Base-by-base conservation (phyloP, 2,329 filamentous ascomycete genomes). In the Xylaria sp. region DNA sequence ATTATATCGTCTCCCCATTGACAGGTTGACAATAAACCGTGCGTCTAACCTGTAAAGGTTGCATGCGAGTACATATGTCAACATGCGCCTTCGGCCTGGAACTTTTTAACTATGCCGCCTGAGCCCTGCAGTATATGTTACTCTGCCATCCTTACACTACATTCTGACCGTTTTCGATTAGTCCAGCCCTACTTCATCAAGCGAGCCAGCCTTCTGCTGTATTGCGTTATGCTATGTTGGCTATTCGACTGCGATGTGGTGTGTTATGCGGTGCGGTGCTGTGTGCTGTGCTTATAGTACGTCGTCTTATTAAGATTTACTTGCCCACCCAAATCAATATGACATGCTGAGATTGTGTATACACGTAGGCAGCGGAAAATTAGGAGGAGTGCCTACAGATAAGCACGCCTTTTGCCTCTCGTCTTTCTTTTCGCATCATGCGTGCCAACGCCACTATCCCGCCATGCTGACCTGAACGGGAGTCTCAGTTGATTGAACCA, bases 401-500 rank as follows among this genome's bases (percentile, higher is more conserved):
- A 46, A 15, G 15, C 18, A 44, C 41, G 55, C 28, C 25, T 56
- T 55, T 32, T 64, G 34, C 60, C 52, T 58, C 48, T 58, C 41
- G 32, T 46, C 65, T 59, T 64, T 61, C 59, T 63, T 60, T 69
- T 69, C 69, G 52, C 52, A 59, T 61, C 48, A 67, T 70, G 66
- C 65, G 69, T 67, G 64, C 66, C 62, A 66, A 68, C 76, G 76
- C 76, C 76, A 78, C 76, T 56, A 63, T 68, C 63, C 74, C 68
- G 72, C 72, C 75, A 75, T 76, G 71, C 68, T 69, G 65, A 68
- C 68, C 66, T 65, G 32, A 68, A 65, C 72, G 61, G 73, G 72
- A 75, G 74, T 76, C 72, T 74, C 70, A 75, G 73, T 76, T 74
- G 71, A 76, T 74, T 73, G 73, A 76, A 74, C 74, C 70, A 72